phyloP scores from a whole-genome alignment of 306 rosid species.

The Begonia loranthoides region DNA sequence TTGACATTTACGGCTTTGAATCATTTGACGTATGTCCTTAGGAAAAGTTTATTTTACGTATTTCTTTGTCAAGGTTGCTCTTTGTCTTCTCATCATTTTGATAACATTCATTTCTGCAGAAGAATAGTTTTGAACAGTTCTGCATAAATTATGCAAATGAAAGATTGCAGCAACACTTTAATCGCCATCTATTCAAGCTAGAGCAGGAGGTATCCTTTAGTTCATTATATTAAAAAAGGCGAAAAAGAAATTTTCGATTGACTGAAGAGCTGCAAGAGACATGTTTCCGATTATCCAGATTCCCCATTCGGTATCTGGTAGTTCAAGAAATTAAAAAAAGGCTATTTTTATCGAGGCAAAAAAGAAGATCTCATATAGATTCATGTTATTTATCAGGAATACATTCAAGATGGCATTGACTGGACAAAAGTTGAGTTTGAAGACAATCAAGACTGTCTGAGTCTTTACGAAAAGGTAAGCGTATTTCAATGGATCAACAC shows the following conservation, averaged over 20 bases:
- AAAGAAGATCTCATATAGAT: background rate
- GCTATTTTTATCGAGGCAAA: background rate
- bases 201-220: constrained; percentile 82
- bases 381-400: constrained; percentile 49
- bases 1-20: constrained; percentile 97
- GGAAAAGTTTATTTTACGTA: constrained; percentile 1
- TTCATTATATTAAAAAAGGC: background rate
- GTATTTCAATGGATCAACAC: too few species aligned
- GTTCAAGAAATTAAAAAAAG: background rate
- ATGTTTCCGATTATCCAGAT: too few species aligned
- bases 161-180: constrained; percentile 94
- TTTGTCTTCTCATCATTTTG: constrained; percentile 9
- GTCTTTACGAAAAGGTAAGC: constrained; percentile 87
- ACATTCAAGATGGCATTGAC: constrained; percentile 94
- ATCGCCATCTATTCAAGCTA: constrained; percentile 92
- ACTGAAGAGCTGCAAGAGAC: too few species aligned
- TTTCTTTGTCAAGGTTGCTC: constrained; percentile 1
- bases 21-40: constrained; percentile 66
- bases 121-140: constrained; percentile 98
- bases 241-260: too few species aligned
- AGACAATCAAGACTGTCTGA: constrained; percentile 93
- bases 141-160: constrained; percentile 98
- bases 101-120: constrained; percentile 27
- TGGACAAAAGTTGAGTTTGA: constrained; percentile 98
- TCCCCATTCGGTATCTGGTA: too few species aligned